These are phyloP conservation scores for Setaria viridis DNA, from an alignment of 202 grass and related monocot genomes.

Conservation along the genomic window DNA sequence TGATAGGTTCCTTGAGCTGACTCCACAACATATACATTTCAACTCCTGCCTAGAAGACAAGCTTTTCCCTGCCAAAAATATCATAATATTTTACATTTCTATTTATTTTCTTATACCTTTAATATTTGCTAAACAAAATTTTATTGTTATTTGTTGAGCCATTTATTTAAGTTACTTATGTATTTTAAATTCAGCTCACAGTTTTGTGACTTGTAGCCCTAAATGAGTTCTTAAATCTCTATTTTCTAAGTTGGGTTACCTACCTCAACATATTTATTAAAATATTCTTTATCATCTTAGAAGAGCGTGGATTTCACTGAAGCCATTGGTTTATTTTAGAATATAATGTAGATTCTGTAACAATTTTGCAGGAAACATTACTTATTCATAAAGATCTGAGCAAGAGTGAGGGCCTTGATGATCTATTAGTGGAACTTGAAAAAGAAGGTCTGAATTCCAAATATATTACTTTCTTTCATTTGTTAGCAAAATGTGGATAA, in stretches of 20 bases:
- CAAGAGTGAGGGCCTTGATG: conserved; percentile 75
- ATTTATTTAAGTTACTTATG: background rate
- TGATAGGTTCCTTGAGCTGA: background rate
- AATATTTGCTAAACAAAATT: background rate
- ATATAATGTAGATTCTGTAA: background rate
- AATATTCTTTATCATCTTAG: background rate
- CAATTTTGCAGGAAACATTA: conserved; percentile 82
- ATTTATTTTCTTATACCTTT: background rate
- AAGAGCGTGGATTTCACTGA: background rate
- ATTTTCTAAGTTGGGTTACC: background rate
- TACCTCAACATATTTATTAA: background rate
- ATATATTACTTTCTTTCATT: background rate
- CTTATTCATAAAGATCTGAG: conserved; percentile 93
- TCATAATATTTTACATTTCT: background rate
- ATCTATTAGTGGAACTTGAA: conserved; percentile 83
- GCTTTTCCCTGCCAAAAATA: background rate
- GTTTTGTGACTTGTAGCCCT: background rate
- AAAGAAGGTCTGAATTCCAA: conserved; percentile 69
- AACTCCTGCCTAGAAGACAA: background rate
- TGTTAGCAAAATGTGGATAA: background rate
- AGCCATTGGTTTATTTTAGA: background rate
- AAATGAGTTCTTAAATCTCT: conserved; percentile 3
- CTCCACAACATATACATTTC: background rate
- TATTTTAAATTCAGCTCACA: background rate
- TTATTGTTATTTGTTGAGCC: background rate